Percentiles rank a stretch among this genome's conserved stretches.
These are phyloP conservation scores for Novymonas esmeraldas DNA, from an alignment of 208 protist genomes.

Conservation along the genomic window DNA sequence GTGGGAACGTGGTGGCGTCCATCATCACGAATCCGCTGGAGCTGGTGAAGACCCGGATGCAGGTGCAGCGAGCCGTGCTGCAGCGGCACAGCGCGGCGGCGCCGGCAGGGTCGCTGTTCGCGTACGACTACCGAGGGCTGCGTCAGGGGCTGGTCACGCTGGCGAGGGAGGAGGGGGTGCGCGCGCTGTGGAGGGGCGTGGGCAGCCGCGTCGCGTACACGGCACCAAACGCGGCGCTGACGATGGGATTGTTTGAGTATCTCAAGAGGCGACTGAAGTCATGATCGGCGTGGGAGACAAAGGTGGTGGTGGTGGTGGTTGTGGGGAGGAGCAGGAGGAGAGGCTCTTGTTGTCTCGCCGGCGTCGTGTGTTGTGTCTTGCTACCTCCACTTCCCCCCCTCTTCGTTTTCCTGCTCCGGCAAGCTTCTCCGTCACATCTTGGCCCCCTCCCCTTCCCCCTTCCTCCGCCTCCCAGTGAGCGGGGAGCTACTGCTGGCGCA, in stretches of 20 bases:
- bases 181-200: slow-evolving; percentile 68
- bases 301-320: too few species aligned
- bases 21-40: slow-evolving; percentile 88
- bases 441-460: too few species aligned
- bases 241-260: slow-evolving; percentile 76
- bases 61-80: slow-evolving; percentile 82
- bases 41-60: slow-evolving; percentile 90
- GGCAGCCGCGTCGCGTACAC: slow-evolving; percentile 60
- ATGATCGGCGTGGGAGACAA: too few species aligned
- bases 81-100: neutral
- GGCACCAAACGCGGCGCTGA: slow-evolving; percentile 82
- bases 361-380: too few species aligned
- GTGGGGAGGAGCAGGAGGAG: too few species aligned
- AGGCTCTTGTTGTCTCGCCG: too few species aligned
- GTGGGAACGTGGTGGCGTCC: slow-evolving; percentile 65
- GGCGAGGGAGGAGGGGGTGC: slow-evolving; percentile 54
- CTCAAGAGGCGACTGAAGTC: slow-evolving; percentile 30
- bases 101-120: slow-evolving; percentile 27
- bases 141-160: slow-evolving; percentile 52
- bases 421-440: neutral
- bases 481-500: too few species aligned
- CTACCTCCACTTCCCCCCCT: neutral
- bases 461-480: too few species aligned
- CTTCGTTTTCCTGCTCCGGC: neutral
- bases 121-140: slow-evolving; percentile 68